Percentiles rank a stretch among this genome's conserved stretches.
phyloP scores from a whole-genome alignment of 2,329 filamentous ascomycete genomes.

The Dactylellina leptospora region DNA sequence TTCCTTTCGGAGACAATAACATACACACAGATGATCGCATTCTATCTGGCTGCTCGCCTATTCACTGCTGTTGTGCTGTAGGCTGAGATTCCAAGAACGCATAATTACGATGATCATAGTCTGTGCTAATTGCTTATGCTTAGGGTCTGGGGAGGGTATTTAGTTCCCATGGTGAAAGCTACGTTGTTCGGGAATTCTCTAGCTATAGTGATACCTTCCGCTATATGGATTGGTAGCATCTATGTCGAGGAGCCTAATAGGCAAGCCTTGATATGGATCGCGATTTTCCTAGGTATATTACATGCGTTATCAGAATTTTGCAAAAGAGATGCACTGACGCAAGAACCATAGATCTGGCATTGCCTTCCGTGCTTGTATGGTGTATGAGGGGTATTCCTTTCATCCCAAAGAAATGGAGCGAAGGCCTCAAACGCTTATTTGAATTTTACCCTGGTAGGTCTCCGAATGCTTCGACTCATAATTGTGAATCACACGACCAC shows the following conservation, averaged over 20 bases:
- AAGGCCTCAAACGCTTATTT: conserved; percentile 16
- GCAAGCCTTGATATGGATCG: conserved; percentile 68
- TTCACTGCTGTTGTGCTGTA: conserved; percentile 58
- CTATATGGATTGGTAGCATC: conserved; percentile 70
- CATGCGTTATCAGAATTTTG: neutral
- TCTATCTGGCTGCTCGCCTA: conserved; percentile 69
- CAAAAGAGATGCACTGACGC: neutral
- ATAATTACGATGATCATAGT: neutral
- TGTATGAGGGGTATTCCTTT: conserved; percentile 55
- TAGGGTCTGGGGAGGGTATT: conserved; percentile 28
- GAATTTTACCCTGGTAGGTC: conserved; percentile 59
- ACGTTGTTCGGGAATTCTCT: conserved; percentile 59
- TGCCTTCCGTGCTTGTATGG: conserved; percentile 58
- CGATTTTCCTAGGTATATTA: conserved; percentile 64
- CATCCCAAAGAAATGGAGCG: conserved; percentile 33
- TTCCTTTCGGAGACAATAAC: conserved; percentile 68
- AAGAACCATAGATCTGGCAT: conserved; percentile 59
- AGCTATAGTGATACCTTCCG: conserved; percentile 63
- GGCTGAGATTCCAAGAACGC: neutral
- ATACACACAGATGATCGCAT: conserved; percentile 69
- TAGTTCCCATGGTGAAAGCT: conserved; percentile 67
- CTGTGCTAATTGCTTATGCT: neutral
- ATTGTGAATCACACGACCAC: conserved; percentile 30
- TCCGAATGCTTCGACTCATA: conserved; percentile 47
- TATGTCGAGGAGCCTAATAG: conserved; percentile 67